phyloP scores from a whole-genome alignment of 179 eudicot species.

The Silene noctiflora region DNA sequence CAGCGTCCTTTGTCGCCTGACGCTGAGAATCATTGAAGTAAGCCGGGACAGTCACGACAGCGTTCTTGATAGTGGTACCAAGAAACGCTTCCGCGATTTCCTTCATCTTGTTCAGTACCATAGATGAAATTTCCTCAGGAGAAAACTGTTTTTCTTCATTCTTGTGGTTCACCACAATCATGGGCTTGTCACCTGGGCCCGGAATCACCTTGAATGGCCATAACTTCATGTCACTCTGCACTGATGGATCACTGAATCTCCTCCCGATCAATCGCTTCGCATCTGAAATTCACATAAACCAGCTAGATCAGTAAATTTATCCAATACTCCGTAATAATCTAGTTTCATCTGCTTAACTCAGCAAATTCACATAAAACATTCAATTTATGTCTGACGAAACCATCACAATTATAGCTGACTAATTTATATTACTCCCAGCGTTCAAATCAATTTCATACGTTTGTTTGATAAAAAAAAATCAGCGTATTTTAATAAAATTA shows the following conservation, averaged over 20 bases:
- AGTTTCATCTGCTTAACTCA: too few species aligned
- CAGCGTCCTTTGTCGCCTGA: conserved; percentile 68
- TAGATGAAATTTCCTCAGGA: conserved; percentile 62
- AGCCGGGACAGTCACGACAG: conserved; percentile 64
- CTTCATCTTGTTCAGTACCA: conserved; percentile 57
- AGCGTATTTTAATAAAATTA: too few species aligned
- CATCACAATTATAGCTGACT: too few species aligned
- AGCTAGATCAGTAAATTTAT: background rate
- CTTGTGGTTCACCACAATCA: conserved; percentile 50
- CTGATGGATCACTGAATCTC: conserved; percentile 47
- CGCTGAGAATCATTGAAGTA: conserved; percentile 68
- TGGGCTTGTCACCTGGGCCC: conserved; percentile 59
- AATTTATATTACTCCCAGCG: too few species aligned
- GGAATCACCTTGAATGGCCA: conserved; percentile 68
- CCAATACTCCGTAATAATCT: background rate
- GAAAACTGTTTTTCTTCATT: conserved; percentile 53
- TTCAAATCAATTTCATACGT: too few species aligned
- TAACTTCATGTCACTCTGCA: conserved; percentile 50
- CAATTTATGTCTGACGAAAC: too few species aligned
- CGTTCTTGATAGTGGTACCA: conserved; percentile 49
- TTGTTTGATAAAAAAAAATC: too few species aligned
- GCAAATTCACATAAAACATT: background rate
- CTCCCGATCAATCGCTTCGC: conserved; percentile 72
- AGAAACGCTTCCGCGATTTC: conserved; percentile 60
- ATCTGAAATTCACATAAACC: conserved; percentile 26